Evolutionary conservation across 2,329 filamentous ascomycete species (phyloP), one percentile per base, ranked within the genome.

Genomic region (Apiospora rasikravindrae): DNA sequence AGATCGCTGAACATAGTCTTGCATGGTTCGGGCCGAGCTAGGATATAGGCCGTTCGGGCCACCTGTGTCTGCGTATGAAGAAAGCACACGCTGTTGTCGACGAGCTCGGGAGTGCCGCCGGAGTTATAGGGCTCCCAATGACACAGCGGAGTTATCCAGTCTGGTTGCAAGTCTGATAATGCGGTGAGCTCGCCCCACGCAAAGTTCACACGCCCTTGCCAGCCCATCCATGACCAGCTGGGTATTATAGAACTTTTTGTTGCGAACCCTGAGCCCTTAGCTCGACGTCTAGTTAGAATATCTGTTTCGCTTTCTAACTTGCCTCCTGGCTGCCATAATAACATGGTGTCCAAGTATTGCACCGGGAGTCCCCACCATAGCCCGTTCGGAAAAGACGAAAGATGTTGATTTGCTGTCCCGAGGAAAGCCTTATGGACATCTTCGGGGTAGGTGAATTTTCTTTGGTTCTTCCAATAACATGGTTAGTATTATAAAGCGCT

Each of bases 141-240:
- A 4, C 14, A 19, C 16, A 47, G 45, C 16, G 45, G 45, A 4
- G 44, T 45, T 45, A 45, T 16, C 5, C 14, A 6, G 6, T 33
- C 6, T 4, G 6, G 3, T 6, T 33, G 3, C 33, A 6, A 33
- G 6, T 6, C 33, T 3, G 6, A 33, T 6, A 33, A 4, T 4
- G 33, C 6, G 33, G 33, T 33, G 3, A 33, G 33, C 33, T 6
- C 3, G 33, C 3, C 33, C 3, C 33, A 6, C 4, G 40, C n/a
- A 4, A 47, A 22, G 19, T 22, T 4, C 2, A 64, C 22, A 5
- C 1, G 24, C 7, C 69, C 69, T 7, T 64, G 26, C 69, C 69
- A 70, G 2, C 69, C 69, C 19, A 70, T 42, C 69, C 49, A 70
- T 13, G 69, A 70, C 69, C 69, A 67, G 44, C 57, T 66, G 13